These are phyloP conservation scores for Mycena citricolor DNA, from an alignment of 1,284 basidiomycete genomes.

Conservation along the genomic window DNA sequence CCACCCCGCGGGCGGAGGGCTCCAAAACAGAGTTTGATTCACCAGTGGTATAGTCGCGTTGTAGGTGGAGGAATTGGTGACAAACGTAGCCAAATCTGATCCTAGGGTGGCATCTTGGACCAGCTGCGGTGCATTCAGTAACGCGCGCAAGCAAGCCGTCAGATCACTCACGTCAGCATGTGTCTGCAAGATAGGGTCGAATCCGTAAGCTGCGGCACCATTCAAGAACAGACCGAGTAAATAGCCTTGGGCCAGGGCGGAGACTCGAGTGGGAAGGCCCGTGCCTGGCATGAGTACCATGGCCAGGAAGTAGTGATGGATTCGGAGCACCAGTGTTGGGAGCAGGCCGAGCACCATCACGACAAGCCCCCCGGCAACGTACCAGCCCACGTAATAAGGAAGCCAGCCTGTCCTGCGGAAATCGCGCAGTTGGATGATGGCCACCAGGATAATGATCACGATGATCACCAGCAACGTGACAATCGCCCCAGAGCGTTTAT, in stretches of 20 bases:
- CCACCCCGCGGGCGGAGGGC: slow-evolving; percentile 59
- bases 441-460: slow-evolving; percentile 57
- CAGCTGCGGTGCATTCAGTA: slow-evolving; percentile 44
- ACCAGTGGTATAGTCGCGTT: slow-evolving; percentile 53
- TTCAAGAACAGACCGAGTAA: slow-evolving; percentile 82
- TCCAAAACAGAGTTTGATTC: slow-evolving; percentile 68
- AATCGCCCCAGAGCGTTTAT: slow-evolving; percentile 68
- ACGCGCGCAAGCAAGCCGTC: slow-evolving; percentile 8
- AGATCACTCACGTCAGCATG: slow-evolving; percentile 55
- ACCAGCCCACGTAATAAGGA: slow-evolving; percentile 72
- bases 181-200: slow-evolving; percentile 81
- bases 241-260: slow-evolving; percentile 78
- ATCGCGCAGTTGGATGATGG: slow-evolving; percentile 78
- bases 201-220: slow-evolving; percentile 75
- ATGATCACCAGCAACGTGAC: slow-evolving; percentile 71
- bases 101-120: slow-evolving; percentile 73
- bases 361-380: slow-evolving; percentile 65
- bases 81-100: slow-evolving; percentile 67
- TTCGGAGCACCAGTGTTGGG: slow-evolving; percentile 63
- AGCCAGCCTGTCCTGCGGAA: slow-evolving; percentile 84
- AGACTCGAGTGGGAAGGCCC: slow-evolving; percentile 79
- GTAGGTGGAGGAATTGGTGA: slow-evolving; percentile 69
- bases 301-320: slow-evolving; percentile 78
- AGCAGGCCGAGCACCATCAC: slow-evolving; percentile 67
- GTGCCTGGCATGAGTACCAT: slow-evolving; percentile 78